These are phyloP conservation scores for Bothriochloa decipiens DNA, from an alignment of 176 grass and related monocot species.

Conservation along the genomic window DNA sequence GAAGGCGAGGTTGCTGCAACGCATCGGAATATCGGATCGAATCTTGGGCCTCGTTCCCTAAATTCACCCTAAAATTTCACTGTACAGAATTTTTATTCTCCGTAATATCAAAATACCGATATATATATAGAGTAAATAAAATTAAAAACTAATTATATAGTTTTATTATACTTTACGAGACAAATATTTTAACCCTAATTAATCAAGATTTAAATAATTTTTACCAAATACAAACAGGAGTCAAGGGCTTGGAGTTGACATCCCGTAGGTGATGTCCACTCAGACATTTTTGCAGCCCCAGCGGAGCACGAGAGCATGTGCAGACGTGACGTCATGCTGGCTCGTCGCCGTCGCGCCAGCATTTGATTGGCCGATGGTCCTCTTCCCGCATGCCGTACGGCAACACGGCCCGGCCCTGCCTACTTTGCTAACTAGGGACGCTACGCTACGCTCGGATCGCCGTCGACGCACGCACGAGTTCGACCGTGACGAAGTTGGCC, in stretches of 20 bases:
- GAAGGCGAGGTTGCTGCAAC: background rate
- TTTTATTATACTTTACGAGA: too few species aligned
- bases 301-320: background rate
- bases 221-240: too few species aligned
- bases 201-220: too few species aligned
- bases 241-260: slow-evolving; percentile 37
- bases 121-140: too few species aligned
- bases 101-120: too few species aligned
- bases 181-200: too few species aligned
- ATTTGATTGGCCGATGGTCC: background rate
- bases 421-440: background rate
- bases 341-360: background rate
- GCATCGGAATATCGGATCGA: background rate
- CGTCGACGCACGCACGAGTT: too few species aligned
- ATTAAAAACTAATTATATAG: too few species aligned
- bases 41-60: too few species aligned
- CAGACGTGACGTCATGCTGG: slow-evolving; percentile 7
- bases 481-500: background rate
- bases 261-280: background rate
- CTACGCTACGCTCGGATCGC: background rate
- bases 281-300: background rate
- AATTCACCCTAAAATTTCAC: too few species aligned
- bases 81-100: too few species aligned
- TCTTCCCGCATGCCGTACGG: slow-evolving; percentile 24
- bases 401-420: background rate